A percentile compares a stretch with the other conserved stretches of the same genome.
phyloP scores from a whole-genome alignment of 345 rosid genomes.

The Citrus unshiu region DNA sequence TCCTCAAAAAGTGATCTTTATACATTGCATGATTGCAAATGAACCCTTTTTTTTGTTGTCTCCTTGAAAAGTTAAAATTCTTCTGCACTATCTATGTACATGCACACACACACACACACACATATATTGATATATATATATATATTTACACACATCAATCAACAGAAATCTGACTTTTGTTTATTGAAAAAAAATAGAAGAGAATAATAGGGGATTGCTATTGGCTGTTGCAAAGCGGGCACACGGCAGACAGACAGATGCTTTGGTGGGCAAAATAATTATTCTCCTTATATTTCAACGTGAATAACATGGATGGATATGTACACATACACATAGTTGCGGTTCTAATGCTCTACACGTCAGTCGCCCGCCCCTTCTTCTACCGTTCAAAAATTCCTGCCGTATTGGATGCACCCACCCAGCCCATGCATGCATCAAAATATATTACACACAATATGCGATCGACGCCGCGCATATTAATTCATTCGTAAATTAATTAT shows the following conservation, averaged over 20 bases:
- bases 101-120: too few species aligned
- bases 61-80: constrained; percentile 5
- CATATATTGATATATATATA: too few species aligned
- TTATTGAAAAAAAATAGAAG: not conserved
- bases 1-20: not conserved
- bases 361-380: not conserved
- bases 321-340: not conserved
- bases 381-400: not conserved
- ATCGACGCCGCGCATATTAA: too few species aligned
- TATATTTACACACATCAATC: not conserved
- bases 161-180: not conserved
- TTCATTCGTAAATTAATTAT: not conserved
- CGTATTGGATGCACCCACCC: too few species aligned
- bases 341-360: constrained; percentile 14
- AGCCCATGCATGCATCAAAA: too few species aligned
- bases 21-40: constrained; percentile 3
- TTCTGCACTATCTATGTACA: not conserved
- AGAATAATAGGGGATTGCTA: not conserved
- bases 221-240: not conserved
- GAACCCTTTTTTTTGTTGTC: constrained; percentile 2
- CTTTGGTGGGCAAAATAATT: constrained; percentile 1
- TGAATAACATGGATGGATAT: not conserved
- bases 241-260: not conserved
- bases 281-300: constrained; percentile 4
- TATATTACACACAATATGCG: too few species aligned